Evolutionary conservation across 148 eudicot species (phyloP).

Genomic region (Agrostemma githago): DNA sequence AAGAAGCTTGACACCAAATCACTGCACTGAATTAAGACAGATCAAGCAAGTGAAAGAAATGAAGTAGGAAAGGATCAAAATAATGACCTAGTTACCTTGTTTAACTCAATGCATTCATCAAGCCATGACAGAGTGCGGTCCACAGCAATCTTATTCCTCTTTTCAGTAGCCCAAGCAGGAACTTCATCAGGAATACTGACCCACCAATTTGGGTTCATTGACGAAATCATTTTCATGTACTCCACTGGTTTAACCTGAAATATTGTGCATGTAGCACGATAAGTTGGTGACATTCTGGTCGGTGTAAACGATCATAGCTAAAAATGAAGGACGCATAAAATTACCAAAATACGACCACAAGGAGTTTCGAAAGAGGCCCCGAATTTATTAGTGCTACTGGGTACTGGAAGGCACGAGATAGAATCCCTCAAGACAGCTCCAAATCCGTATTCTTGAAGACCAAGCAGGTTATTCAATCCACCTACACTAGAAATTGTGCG

Average conservation of each 20-base stretch:
- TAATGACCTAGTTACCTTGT: constrained; percentile 30
- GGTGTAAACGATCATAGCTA: not conserved
- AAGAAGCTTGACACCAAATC: not conserved
- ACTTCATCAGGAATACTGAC: constrained; percentile 78
- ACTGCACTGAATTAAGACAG: not conserved
- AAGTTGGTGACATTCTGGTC: not conserved
- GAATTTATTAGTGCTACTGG: constrained; percentile 42
- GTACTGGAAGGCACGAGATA: constrained; percentile 54
- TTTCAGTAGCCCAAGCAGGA: constrained; percentile 68
- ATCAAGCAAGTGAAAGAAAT: not conserved
- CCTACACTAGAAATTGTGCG: constrained; percentile 49
- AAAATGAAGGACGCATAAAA: not conserved
- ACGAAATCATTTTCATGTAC: constrained; percentile 57
- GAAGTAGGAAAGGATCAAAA: not conserved
- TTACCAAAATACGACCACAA: constrained; percentile 67
- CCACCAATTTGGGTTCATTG: constrained; percentile 68
- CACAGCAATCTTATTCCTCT: constrained; percentile 66
- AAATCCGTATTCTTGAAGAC: constrained; percentile 55
- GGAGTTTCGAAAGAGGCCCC: constrained; percentile 89
- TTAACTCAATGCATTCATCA: constrained; percentile 60
- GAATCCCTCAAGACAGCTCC: constrained; percentile 66
- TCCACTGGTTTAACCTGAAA: constrained; percentile 61
- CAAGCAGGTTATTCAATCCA: constrained; percentile 60
- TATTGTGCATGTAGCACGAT: constrained; percentile 4
- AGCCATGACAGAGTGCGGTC: constrained; percentile 81